Evolutionary conservation across 768 basidiomycete genomes (phyloP).

Genomic region (Hypsizygus marmoreus): DNA sequence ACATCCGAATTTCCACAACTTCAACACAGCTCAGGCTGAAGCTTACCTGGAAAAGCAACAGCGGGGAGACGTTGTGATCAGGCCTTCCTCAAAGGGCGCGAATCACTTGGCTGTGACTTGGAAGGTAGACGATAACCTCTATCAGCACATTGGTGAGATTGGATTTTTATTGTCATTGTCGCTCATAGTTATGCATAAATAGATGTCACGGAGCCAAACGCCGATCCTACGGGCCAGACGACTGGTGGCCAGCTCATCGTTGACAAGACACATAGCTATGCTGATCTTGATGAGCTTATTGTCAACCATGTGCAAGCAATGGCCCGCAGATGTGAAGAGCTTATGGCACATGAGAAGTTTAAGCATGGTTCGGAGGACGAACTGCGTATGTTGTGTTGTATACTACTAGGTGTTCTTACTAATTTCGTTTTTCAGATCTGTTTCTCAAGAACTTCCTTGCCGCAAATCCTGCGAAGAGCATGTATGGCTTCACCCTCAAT

Average conservation of each 20-base stretch:
- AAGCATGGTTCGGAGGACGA: slow-evolving; percentile 86
- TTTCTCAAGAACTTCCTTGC: slow-evolving; percentile 89
- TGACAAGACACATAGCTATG: slow-evolving; percentile 78
- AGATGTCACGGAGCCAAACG: slow-evolving; percentile 86
- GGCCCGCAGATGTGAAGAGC: slow-evolving; percentile 88
- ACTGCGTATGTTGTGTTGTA: slow-evolving; percentile 65
- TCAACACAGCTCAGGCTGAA: slow-evolving; percentile 90
- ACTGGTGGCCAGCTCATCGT: slow-evolving; percentile 68
- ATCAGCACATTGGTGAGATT: slow-evolving; percentile 89
- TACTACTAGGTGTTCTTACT: slow-evolving; percentile 4
- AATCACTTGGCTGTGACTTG: slow-evolving; percentile 97
- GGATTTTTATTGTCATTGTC: neutral
- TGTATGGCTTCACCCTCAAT: slow-evolving; percentile 94
- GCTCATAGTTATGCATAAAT: neutral
- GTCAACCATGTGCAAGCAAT: slow-evolving; percentile 96
- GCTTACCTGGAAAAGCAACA: slow-evolving; percentile 86
- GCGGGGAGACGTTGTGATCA: slow-evolving; percentile 93
- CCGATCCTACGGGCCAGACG: slow-evolving; percentile 69
- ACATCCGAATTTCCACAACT: slow-evolving; percentile 97
- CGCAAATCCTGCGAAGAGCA: slow-evolving; percentile 91
- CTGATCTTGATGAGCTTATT: slow-evolving; percentile 95
- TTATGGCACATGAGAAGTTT: slow-evolving; percentile 95
- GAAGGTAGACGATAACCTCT: slow-evolving; percentile 96
- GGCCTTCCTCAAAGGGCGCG: slow-evolving; percentile 92
- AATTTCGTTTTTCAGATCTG: slow-evolving; percentile 54